A percentile compares a stretch with the other conserved stretches of the same genome.
These are phyloP conservation scores for Pichia kluyveri DNA, from an alignment of 805 yeast genomes.

Conservation along the genomic window DNA sequence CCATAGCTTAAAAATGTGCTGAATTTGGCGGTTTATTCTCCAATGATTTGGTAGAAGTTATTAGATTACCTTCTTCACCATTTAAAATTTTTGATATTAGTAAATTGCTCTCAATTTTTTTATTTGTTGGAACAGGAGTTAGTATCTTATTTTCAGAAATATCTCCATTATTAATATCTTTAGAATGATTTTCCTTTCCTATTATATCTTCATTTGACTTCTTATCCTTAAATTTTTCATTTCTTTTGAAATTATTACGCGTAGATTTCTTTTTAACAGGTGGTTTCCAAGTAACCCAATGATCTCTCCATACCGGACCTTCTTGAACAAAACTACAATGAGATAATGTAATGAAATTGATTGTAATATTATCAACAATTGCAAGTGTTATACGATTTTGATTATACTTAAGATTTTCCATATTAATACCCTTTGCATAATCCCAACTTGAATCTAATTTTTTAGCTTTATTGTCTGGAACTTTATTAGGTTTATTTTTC, in stretches of 20 bases:
- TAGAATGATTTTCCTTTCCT: too few species aligned
- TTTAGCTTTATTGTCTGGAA: neutral
- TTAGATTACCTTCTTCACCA: neutral
- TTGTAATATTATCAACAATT: slow-evolving; percentile 63
- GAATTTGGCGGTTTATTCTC: neutral
- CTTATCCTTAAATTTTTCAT: neutral
- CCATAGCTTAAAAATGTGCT: slow-evolving; percentile 1
- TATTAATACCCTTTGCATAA: slow-evolving; percentile 8
- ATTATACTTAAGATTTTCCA: slow-evolving; percentile 7
- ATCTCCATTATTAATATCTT: too few species aligned
- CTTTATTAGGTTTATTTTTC: neutral
- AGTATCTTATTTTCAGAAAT: neutral
- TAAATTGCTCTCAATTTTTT: neutral
- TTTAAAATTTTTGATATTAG: neutral
- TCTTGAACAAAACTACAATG: slow-evolving; percentile 37
- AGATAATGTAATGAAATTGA: slow-evolving; percentile 51
- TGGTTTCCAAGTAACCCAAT: slow-evolving; percentile 14
- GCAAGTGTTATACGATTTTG: slow-evolving; percentile 43
- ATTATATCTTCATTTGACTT: neutral
- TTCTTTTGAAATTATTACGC: neutral
- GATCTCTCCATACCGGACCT: slow-evolving; percentile 24
- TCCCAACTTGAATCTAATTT: slow-evolving; percentile 6
- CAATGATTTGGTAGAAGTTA: neutral
- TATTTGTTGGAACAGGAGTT: neutral
- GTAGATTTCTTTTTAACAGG: slow-evolving; percentile 2